Base-by-base conservation (phyloP, 257 asterid genomes). In the Plectranthus barbatus region DNA sequence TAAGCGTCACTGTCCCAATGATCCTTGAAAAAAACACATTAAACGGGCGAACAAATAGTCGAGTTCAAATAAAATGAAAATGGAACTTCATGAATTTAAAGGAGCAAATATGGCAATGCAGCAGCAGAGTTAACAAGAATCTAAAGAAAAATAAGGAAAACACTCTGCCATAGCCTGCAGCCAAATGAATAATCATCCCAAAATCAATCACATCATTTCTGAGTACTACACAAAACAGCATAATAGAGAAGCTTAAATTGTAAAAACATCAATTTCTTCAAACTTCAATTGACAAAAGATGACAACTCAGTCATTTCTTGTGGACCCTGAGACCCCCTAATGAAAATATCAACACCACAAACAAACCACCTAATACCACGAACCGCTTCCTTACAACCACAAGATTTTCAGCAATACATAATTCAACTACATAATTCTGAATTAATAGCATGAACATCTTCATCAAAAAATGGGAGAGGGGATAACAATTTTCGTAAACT, bases 271-370 rank as follows among this genome's bases (percentile, higher is more conserved):
- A 56, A 48, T 23, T 34, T 62, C 70, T 24, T 45, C 58, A 33
- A 26, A 23, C 74, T 62, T n/a, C 29, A 54, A 61, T 49, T 24
- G 41, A 54, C 74, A 66, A 76, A 50, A 45, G 61, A 45, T 34
- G 36, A 62, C 5, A 67, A 50, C 49, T 41, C 50, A 62, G n/a
- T n/a, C n/a, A 76, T 63, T 66, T 46, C 12, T 23, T 17, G 68
- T 58, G 69, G 58, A 51, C 75, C 74, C 74, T 60, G 50, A 56
- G 23, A 50, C 67, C 56, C 50, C 36, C 21, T 18, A 40, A 59
- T 13, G 59, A 50, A 68, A 55, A 52, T 59, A 62, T 63, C 39
- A 50, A 52, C 17, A 31, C 66, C 74, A 62, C 34, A 58, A 60
- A 68, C 46, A 46, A 17, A 3, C 39, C 17, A 66, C 60, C 13